Evolutionary conservation across 2,329 filamentous ascomycete genomes (phyloP).

Genomic region (Knufia petricola): DNA sequence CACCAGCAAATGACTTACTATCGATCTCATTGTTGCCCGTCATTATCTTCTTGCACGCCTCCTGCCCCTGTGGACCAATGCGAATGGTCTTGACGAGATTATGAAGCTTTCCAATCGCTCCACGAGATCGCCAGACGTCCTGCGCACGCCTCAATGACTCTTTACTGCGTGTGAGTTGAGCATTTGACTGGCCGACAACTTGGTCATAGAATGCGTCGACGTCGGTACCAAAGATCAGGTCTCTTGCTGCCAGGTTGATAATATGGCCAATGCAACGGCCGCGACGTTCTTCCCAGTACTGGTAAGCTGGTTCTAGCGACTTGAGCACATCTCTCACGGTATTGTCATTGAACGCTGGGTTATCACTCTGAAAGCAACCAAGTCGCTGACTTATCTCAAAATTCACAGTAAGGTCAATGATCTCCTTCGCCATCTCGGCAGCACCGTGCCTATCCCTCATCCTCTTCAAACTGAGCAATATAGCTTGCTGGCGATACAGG

Average conservation of each 20-base stretch:
- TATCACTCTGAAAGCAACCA: slow-evolving; percentile 2
- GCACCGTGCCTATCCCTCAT: not conserved
- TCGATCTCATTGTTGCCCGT: too few species aligned
- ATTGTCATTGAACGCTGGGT: not conserved
- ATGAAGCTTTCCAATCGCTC: not conserved
- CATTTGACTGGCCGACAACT: not conserved
- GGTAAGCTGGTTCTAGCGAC: not conserved
- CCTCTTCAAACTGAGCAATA: not conserved
- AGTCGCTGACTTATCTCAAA: not conserved
- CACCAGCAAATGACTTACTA: too few species aligned
- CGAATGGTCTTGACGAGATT: not conserved
- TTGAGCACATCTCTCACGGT: not conserved
- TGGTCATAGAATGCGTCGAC: not conserved
- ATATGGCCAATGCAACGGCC: not conserved
- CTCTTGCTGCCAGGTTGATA: not conserved
- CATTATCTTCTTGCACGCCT: not conserved
- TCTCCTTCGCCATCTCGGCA: not conserved
- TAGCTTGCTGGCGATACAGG: not conserved
- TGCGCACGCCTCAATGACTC: not conserved
- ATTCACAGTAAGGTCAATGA: not conserved
- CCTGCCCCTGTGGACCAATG: not conserved
- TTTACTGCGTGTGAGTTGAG: not conserved
- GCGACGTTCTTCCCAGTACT: not conserved
- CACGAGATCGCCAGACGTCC: not conserved
- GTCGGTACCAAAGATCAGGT: not conserved